Percentiles rank a stretch among this genome's conserved stretches.
These are phyloP conservation scores for Edaphochlamys debaryana DNA, from an alignment of 139 green algal genomes.

Conservation along the genomic window DNA sequence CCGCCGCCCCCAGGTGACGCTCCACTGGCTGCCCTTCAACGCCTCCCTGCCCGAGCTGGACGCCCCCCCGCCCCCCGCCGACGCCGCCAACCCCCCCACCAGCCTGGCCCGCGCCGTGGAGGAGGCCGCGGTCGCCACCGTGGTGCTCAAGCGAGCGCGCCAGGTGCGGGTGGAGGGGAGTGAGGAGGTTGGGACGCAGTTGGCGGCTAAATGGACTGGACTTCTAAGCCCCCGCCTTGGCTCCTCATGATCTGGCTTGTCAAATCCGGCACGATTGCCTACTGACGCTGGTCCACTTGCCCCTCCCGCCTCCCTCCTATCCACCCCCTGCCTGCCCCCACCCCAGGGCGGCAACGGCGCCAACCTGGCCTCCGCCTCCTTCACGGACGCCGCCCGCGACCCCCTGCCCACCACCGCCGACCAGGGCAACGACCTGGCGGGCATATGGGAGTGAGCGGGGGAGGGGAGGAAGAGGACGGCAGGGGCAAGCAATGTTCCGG, in stretches of 20 bases:
- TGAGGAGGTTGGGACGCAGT: not conserved
- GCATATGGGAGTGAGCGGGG: not conserved
- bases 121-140: not conserved
- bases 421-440: not conserved
- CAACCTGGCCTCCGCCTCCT: not conserved
- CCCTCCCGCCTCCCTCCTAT: not conserved
- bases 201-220: too few species aligned
- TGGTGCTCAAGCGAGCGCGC: not conserved
- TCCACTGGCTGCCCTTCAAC: conserved; percentile 21
- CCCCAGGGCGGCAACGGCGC: not conserved
- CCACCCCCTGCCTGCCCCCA: not conserved
- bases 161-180: not conserved
- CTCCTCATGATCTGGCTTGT: too few species aligned
- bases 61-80: too few species aligned
- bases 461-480: not conserved
- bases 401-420: not conserved
- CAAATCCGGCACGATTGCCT: too few species aligned
- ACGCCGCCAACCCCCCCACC: not conserved
- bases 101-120: not conserved
- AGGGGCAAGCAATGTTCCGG: too few species aligned
- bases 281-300: too few species aligned
- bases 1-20: not conserved
- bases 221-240: too few species aligned
- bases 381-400: not conserved
- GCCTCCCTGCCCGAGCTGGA: too few species aligned